Evolutionary conservation across 257 asterid species (phyloP).

Genomic region (Solanum pinnatisectum): DNA sequence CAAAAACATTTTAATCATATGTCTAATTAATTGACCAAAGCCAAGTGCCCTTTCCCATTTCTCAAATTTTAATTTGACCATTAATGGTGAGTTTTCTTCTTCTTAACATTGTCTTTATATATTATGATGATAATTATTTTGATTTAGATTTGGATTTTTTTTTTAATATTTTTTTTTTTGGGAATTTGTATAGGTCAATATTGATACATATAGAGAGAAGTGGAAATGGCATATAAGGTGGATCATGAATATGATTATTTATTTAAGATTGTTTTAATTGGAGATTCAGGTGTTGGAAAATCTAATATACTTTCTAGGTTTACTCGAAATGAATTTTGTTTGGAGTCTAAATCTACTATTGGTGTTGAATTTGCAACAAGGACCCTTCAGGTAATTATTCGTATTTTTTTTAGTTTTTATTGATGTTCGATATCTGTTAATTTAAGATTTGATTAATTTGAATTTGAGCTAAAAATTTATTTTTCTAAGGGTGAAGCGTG

Average conservation of each 20-base stretch:
- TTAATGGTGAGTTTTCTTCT: background rate
- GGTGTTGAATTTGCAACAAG: conserved; percentile 50
- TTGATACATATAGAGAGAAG: background rate
- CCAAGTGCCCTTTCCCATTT: background rate
- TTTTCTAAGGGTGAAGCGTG: background rate
- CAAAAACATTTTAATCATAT: background rate
- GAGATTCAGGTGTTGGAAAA: conserved; percentile 45
- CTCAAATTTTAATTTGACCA: background rate
- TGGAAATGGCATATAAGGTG: conserved; percentile 32
- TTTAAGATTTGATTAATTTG: background rate
- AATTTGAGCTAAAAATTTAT: accelerated
- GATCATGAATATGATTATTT: conserved; percentile 37
- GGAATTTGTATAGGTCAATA: background rate
- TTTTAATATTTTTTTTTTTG: background rate
- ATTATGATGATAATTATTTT: background rate
- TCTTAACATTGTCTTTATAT: background rate
- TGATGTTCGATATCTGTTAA: background rate
- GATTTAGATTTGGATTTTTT: background rate
- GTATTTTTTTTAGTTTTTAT: background rate
- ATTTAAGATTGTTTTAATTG: conserved; percentile 35
- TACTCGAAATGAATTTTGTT: conserved; percentile 34
- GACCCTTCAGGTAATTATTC: conserved; percentile 32
- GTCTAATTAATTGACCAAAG: background rate
- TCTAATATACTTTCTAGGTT: conserved; percentile 40
- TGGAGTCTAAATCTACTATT: conserved; percentile 48